phyloP scores from a whole-genome alignment of 228 moss, liverwort and hornwort species.

The Sphagnum fallax region DNA sequence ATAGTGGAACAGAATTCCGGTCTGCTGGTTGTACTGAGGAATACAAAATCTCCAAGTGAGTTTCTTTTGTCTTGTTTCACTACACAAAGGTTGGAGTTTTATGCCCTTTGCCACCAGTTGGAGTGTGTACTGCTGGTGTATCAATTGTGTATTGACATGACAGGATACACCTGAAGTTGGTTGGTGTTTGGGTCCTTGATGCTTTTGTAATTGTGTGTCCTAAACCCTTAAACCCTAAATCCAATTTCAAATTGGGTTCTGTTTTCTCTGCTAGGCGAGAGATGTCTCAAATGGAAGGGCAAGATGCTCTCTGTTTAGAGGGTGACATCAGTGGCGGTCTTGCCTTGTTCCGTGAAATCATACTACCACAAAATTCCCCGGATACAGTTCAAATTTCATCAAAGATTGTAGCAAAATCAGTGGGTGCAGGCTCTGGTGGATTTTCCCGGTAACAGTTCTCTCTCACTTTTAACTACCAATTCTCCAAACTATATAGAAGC shows the following conservation, averaged over 20 bases:
- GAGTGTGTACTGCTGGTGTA: too few species aligned
- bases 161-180: too few species aligned
- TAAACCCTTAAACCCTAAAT: too few species aligned
- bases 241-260: too few species aligned
- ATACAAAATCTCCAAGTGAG: slow-evolving; percentile 57
- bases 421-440: slow-evolving; percentile 87
- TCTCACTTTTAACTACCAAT: too few species aligned
- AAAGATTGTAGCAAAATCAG: slow-evolving; percentile 69
- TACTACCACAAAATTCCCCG: slow-evolving; percentile 19
- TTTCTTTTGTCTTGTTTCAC: too few species aligned
- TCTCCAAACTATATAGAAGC: too few species aligned
- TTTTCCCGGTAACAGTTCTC: slow-evolving; percentile 46
- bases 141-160: too few species aligned
- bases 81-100: too few species aligned
- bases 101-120: too few species aligned
- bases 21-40: slow-evolving; percentile 82
- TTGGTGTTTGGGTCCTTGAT: too few species aligned
- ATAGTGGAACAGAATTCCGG: slow-evolving; percentile 69
- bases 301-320: slow-evolving; percentile 50
- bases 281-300: slow-evolving; percentile 26
- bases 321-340: slow-evolving; percentile 89
- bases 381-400: slow-evolving; percentile 56
- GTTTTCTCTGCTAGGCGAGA: neutral
- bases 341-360: slow-evolving; percentile 50
- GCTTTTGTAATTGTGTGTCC: too few species aligned